A percentile compares a stretch with the other conserved stretches of the same genome.
These are phyloP conservation scores for Hypoxylon cercidicola DNA, from an alignment of 495 filamentous ascomycete genomes.

Conservation along the genomic window DNA sequence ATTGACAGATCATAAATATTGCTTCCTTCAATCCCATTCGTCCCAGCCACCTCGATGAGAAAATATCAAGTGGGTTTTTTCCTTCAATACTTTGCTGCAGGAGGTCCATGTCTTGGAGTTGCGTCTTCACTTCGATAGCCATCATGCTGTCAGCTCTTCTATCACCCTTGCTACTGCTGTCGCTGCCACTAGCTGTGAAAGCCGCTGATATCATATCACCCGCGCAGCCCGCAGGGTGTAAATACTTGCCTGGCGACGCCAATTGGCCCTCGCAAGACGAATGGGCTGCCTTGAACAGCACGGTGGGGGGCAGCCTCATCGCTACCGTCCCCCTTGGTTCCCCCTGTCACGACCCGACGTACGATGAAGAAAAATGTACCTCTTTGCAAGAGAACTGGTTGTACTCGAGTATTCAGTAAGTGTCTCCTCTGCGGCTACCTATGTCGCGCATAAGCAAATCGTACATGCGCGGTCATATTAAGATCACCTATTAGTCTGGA, in stretches of 20 bases:
- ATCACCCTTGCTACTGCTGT: slow-evolving; percentile 2
- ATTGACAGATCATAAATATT: no score
- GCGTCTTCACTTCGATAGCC: no score
- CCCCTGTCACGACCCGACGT: slow-evolving; percentile 54
- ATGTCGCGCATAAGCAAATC: not conserved
- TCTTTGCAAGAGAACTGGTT: slow-evolving; percentile 27
- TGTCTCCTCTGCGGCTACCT: slow-evolving; percentile 9
- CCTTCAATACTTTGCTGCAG: not conserved
- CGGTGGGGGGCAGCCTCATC: slow-evolving; percentile 57
- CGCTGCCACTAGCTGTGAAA: not conserved
- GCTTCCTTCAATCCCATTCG: no score
- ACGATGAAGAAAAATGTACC: slow-evolving; percentile 29
- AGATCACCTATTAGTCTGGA: slow-evolving; percentile 46
- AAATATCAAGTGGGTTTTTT: not conserved
- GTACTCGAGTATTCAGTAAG: slow-evolving; percentile 48
- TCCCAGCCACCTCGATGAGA: no score
- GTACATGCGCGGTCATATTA: not conserved
- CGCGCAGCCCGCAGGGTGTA: slow-evolving; percentile 22
- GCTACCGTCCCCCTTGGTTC: slow-evolving; percentile 56
- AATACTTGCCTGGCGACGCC: slow-evolving; percentile 47
- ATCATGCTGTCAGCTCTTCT: slow-evolving; percentile 15
- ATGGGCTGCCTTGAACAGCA: slow-evolving; percentile 58
- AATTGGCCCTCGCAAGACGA: slow-evolving; percentile 57
- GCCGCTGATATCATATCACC: slow-evolving; percentile 9
- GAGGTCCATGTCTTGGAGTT: not conserved